Evolutionary conservation across 306 rosid genomes (phyloP).

Genomic region (Acacia acuminata): DNA sequence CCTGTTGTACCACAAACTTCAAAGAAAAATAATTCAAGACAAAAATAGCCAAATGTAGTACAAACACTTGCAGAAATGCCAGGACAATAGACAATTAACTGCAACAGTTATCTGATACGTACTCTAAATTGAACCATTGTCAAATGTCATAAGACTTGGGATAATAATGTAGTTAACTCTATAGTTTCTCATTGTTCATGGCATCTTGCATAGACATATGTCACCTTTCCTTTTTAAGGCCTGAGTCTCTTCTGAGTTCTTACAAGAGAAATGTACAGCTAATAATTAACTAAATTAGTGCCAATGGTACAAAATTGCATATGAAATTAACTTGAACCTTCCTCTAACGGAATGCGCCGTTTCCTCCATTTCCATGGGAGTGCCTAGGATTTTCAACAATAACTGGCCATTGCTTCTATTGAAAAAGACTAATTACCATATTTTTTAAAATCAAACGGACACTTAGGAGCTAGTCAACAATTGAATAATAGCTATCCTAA

Average conservation of each 20-base stretch:
- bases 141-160: neutral
- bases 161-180: neutral
- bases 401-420: neutral
- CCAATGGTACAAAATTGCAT: neutral
- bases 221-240: neutral
- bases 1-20: neutral
- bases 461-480: slow-evolving; percentile 4
- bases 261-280: neutral
- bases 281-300: neutral
- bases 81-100: neutral
- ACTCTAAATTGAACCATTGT: neutral
- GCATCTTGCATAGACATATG: neutral
- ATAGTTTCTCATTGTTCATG: neutral
- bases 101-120: neutral
- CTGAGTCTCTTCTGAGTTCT: neutral
- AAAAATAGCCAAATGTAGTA: neutral
- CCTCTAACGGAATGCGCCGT: neutral
- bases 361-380: neutral
- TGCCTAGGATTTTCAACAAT: neutral
- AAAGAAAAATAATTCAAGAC: neutral
- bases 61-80: neutral
- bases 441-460: neutral
- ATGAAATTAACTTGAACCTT: neutral
- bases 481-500: neutral
- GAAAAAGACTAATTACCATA: neutral